Evolutionary conservation across 805 yeast species (phyloP), one percentile per base, ranked within the genome.

Genomic region (Lipomyces mesembrius): DNA sequence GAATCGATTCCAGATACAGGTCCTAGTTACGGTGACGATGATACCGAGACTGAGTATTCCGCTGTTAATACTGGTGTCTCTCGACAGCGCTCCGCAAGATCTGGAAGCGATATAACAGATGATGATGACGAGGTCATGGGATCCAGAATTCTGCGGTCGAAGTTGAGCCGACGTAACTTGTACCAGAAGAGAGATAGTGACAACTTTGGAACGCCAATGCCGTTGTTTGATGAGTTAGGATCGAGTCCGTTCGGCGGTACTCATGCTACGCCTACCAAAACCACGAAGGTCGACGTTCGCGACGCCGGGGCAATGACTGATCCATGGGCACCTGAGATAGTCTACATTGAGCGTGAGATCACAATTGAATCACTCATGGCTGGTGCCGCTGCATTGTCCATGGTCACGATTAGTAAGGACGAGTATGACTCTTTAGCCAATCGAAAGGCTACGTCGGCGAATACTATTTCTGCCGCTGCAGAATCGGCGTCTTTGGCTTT

Each of bases 31-130:
- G 69, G 62, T 4, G 78, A 71, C 46, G 75, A 70, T 27, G 71
- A 72, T 51, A 76, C 79, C 2, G 79, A 77, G 60, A 75, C 77
- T 25, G 79, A 77, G 56, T 68, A 52, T 14, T 61, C 70, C 1
- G 57, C 8, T 25, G 12, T 52, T 27, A 11, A 59, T 20, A 20
- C 54, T 55, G 61, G 34, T 49, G 20, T 22, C 52, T 14, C 49
- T 51, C 35, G 32, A 20, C 46, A 17, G 12, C 62, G n/a, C 5
- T 57, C 29, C 2, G 0, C 25, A 2, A 20, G 8, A 32, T 49
- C 67, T 6, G 12, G n/a, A 4, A 43, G 43, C n/a, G 60, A 27
- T 29, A 37, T 51, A 29, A 64, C 69, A 9, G 72, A 65, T 22
- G 71, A 62, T 29, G 72, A 65, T 32, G 63, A 65, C 0, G 71